Conservation (phyloP, 2,329 filamentous ascomycete species). For the Botrytis porri region DNA sequence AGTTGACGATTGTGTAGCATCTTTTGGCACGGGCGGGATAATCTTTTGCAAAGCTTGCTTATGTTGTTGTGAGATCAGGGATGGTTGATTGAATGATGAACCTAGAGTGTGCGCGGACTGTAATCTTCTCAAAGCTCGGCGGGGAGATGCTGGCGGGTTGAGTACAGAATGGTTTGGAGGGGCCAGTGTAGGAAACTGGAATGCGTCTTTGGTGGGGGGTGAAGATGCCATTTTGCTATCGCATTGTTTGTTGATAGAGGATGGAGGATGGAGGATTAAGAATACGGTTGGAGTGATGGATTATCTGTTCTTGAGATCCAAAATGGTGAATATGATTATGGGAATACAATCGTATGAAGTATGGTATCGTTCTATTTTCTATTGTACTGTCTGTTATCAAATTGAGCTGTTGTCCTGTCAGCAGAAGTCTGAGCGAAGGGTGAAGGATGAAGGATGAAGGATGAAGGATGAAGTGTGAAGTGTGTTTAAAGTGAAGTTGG, state of each 20-base stretch:
- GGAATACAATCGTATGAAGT: background rate
- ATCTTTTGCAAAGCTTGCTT: slow-evolving; percentile 44
- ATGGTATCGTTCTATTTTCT: background rate
- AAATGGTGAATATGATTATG: background rate
- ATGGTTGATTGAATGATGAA: slow-evolving; percentile 49
- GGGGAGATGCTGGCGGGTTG: slow-evolving; percentile 58
- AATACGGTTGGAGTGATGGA: background rate
- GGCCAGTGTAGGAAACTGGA: slow-evolving; percentile 26
- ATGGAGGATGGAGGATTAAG: background rate
- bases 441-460: background rate
- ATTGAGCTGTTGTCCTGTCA: background rate
- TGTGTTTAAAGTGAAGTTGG: background rate
- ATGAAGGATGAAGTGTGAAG: background rate
- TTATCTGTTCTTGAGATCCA: background rate
- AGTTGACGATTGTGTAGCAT: slow-evolving; percentile 23
- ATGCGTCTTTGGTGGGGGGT: slow-evolving; percentile 31
- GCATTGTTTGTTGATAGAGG: background rate
- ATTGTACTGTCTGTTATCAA: background rate
- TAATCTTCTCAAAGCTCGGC: slow-evolving; percentile 67
- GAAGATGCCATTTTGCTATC: slow-evolving; percentile 15
- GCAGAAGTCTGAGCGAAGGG: background rate
- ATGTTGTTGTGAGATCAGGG: slow-evolving; percentile 62
- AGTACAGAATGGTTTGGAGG: slow-evolving; percentile 36
- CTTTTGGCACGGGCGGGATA: slow-evolving; percentile 18
- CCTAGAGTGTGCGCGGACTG: slow-evolving; percentile 72